Evolutionary conservation across 176 grass and related monocot species (phyloP).

Genomic region (Neostapfia colusana): DNA sequence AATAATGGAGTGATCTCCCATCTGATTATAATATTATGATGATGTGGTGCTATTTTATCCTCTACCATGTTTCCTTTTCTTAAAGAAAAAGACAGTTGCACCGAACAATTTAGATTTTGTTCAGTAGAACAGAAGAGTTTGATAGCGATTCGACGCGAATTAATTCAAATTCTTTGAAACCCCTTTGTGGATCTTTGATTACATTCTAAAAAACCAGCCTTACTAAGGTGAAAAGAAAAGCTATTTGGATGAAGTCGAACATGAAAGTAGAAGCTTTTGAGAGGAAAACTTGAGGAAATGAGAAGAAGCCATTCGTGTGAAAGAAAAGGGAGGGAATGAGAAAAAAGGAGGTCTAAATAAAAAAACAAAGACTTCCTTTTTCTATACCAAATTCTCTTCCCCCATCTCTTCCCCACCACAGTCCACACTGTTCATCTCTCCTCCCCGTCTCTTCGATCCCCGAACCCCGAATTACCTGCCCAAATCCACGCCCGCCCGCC

Average conservation of each 20-base stretch:
- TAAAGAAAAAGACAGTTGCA: neutral
- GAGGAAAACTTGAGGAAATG: neutral
- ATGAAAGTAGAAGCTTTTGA: neutral
- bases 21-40: neutral
- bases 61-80: neutral
- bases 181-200: neutral
- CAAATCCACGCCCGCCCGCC: constrained; percentile 3
- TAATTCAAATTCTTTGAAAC: neutral
- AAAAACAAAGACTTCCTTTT: constrained; percentile 40
- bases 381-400: constrained; percentile 50
- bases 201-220: neutral
- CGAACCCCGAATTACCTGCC: constrained; percentile 53
- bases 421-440: constrained; percentile 47
- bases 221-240: neutral
- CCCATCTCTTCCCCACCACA: constrained; percentile 41
- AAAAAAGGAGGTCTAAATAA: constrained; percentile 20
- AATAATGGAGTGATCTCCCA: no score
- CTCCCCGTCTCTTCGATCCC: constrained; percentile 45
- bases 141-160: no score
- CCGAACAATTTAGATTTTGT: neutral
- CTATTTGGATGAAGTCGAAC: neutral
- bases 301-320: neutral
- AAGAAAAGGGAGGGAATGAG: neutral
- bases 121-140: neutral
- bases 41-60: neutral